These are phyloP conservation scores for Cyberlindnera lachancei DNA, from an alignment of 805 yeast genomes.

Conservation along the genomic window DNA sequence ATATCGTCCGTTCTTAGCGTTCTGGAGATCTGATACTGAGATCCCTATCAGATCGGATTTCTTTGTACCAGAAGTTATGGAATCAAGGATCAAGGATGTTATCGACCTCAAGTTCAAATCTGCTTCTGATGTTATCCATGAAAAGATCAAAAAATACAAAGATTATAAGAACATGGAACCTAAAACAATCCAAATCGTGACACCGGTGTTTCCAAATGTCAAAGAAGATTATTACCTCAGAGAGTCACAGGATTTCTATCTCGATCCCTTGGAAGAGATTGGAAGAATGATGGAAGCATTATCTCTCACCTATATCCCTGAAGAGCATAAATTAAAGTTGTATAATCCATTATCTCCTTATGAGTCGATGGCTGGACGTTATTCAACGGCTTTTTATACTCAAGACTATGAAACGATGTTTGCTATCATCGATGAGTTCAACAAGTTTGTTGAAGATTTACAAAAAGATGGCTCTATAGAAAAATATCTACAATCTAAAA, in stretches of 20 bases:
- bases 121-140: conserved; percentile 14
- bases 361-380: conserved; percentile 32
- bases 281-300: conserved; percentile 41
- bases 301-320: conserved; percentile 34
- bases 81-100: conserved; percentile 7
- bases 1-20: conserved; percentile 18
- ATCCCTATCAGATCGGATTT: conserved; percentile 19
- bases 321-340: conserved; percentile 25
- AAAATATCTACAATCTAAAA: conserved; percentile 24
- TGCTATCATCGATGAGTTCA: conserved; percentile 35
- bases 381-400: conserved; percentile 26
- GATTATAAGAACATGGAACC: conserved; percentile 22
- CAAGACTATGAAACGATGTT: conserved; percentile 25
- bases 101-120: conserved; percentile 15
- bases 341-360: conserved; percentile 28
- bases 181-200: conserved; percentile 16
- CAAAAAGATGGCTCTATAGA: conserved; percentile 26
- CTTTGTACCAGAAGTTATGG: conserved; percentile 27
- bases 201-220: conserved; percentile 36
- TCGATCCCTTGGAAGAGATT: conserved; percentile 59
- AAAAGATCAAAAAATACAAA: conserved; percentile 19
- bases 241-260: conserved; percentile 44
- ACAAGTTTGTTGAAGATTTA: conserved; percentile 30
- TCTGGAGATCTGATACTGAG: conserved; percentile 15
- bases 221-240: conserved; percentile 43